Conservation (phyloP, 2,329 filamentous ascomycete species). For the Monilinia fructicola region DNA sequence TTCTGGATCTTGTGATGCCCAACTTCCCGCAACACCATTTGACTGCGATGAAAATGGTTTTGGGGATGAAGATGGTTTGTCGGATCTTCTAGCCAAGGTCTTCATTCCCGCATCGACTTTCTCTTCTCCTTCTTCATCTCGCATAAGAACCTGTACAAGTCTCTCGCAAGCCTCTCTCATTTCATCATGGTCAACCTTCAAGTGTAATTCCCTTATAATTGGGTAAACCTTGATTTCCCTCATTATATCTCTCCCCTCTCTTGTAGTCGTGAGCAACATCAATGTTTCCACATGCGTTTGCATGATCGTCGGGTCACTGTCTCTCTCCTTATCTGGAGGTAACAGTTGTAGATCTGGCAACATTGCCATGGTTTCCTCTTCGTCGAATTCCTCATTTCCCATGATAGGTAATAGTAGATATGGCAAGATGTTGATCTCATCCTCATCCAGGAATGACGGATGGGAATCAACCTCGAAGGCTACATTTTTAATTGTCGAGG, state of each 20-base stretch:
- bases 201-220: conserved; percentile 81
- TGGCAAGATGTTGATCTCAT: conserved; percentile 77
- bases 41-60: conserved; percentile 25
- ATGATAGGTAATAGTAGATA: conserved; percentile 88
- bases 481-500: conserved; percentile 90
- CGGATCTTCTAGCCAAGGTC: conserved; percentile 29
- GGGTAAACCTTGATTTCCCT: conserved; percentile 82
- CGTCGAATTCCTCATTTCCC: conserved; percentile 82
- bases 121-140: conserved; percentile 40
- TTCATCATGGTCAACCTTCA: conserved; percentile 72
- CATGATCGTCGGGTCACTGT: conserved; percentile 72
- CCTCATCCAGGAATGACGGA: conserved; percentile 65
- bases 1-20: conserved; percentile 32
- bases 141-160: conserved; percentile 66
- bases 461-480: conserved; percentile 80
- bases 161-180: conserved; percentile 85
- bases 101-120: conserved; percentile 38
- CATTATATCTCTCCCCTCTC: conserved; percentile 71
- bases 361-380: conserved; percentile 85
- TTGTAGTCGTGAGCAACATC: conserved; percentile 76
- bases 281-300: conserved; percentile 88
- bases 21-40: conserved; percentile 26
- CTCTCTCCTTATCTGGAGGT: conserved; percentile 84
- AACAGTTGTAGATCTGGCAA: conserved; percentile 86
- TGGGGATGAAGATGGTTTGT: neutral